Conservation (phyloP, 1,284 basidiomycete genomes). For the Wallemia mellicola region DNA sequence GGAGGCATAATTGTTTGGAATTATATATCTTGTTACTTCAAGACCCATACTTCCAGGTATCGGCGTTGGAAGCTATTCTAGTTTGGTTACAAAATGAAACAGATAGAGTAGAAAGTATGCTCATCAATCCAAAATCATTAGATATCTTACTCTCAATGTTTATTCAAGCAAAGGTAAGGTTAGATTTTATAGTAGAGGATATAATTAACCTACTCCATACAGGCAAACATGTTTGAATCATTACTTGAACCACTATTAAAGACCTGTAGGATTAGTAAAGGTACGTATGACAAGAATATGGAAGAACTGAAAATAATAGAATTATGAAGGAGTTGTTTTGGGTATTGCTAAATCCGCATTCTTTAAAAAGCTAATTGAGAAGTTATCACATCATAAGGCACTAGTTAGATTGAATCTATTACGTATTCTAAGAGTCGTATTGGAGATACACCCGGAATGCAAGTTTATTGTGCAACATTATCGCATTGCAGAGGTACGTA, state of each 20-base stretch:
- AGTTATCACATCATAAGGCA: slow-evolving; percentile 44
- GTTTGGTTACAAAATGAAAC: slow-evolving; percentile 92
- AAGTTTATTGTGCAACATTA: slow-evolving; percentile 46
- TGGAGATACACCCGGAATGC: slow-evolving; percentile 65
- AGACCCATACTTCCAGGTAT: slow-evolving; percentile 87
- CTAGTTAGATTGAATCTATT: slow-evolving; percentile 71
- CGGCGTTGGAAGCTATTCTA: slow-evolving; percentile 62
- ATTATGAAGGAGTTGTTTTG: slow-evolving; percentile 38
- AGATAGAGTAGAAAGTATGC: slow-evolving; percentile 61
- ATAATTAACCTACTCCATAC: too few species aligned
- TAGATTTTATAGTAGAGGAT: too few species aligned
- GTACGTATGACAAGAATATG: too few species aligned
- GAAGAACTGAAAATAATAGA: too few species aligned
- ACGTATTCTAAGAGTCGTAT: slow-evolving; percentile 51
- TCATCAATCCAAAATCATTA: slow-evolving; percentile 35
- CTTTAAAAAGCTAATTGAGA: slow-evolving; percentile 57
- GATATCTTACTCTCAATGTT: slow-evolving; percentile 56
- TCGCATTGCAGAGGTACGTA: slow-evolving; percentile 31
- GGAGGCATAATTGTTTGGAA: slow-evolving; percentile 55
- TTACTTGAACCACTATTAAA: slow-evolving; percentile 45
- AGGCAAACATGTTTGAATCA: slow-evolving; percentile 80
- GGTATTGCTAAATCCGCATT: slow-evolving; percentile 52
- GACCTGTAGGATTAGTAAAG: slow-evolving; percentile 10
- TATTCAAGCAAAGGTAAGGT: slow-evolving; percentile 50
- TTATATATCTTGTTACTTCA: slow-evolving; percentile 60